Base-by-base conservation (phyloP, 1,284 basidiomycete species). In the Schizopora paradoxa region DNA sequence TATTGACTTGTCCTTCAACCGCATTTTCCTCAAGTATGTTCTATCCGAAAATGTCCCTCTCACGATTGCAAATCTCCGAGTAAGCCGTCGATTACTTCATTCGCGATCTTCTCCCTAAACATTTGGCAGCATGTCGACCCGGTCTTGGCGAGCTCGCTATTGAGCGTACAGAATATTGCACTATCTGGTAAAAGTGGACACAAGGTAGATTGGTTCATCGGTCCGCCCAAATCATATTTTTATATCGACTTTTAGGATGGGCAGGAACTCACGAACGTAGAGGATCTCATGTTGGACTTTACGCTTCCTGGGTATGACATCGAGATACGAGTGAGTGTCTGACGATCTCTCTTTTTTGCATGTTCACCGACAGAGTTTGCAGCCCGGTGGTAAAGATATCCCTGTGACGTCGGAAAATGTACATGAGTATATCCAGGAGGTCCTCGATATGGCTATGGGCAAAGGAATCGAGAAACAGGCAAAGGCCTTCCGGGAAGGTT, bases 221-320 rank as follows among this genome's bases (percentile, higher is more conserved):
- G 1, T 8, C 10, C 25, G 27, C n/a, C 10, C 19, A 29, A 32
- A 26, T 10, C 6, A 23, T 18, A 37, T 43, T 21, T 25, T 37
- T 36, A 4, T 10, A n/a, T 2, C 19, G 10, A 31, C 18, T 28
- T 45, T n/a, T 8, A 50, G 43, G 38, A 22, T 14, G n/a, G n/a
- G n/a, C n/a, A n/a, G n/a, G 38, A 39, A 6, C 26, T 34, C 23
- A 40, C 29, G 16, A 76, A 77, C 21, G 76, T 99, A 4, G 86
- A 89, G 52, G 91, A 95, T 59, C 77, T 99, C 31, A 82, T 86
- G 0, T 76, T 99, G 25, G 95, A 99, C 67, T 98, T 98, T 62
- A 97, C 94, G 3, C 73, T 99, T 11, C 96, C 96, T 6, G 96
- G 96, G 6, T 92, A 95, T 57, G 83, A 91, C 57, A 87, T 97